Evolutionary conservation across 2,329 filamentous ascomycete species (phyloP), one percentile per base, ranked within the genome.

Genomic region (Cladosporium velox): DNA sequence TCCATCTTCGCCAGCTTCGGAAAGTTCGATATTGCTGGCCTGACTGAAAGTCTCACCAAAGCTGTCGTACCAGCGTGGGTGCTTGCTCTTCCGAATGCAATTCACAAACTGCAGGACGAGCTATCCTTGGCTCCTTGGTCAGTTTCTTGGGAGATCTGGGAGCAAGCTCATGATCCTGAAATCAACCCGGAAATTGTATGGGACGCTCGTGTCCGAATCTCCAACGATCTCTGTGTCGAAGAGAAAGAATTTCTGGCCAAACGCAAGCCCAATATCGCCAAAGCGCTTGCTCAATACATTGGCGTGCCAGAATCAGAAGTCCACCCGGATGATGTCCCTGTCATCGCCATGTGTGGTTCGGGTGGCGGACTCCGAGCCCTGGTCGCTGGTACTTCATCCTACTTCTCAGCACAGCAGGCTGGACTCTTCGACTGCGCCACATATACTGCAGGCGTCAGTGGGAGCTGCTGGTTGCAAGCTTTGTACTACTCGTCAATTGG

Each of bases 401-500:
- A 96, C 68, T 83, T 95, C 11, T 93, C 93, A 3, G 86, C 92
- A 0, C 88, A 92, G 67, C 91, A 97, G 76, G 90, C 91, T 66
- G 95, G 95, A 0, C 82, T 99, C 0, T 96, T 97, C 76, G 93
- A 97, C 78, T 98, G 95, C 76, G 86, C 92, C 12, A 98, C 93
- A 1, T 99, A 99, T 74, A 96, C 93, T 0, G 92, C 94, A 5
- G 95, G 95, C 1, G 95, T 99, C 59, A 97, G 93, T 75, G 95
- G 95, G 0, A 96, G 91, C 69, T 98, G 95, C 77, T 99, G 95
- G 95, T 84, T 98, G 6, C 94, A 98, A 77, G 85, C 91, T 0
- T 83, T 99, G 4, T 97, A 91, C 75, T 89, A 95, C 74, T 94
- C 92, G 0, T 91, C 92, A 0, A 85, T 98, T 65, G 85, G 90